A percentile compares a stretch with the other conserved stretches of the same genome.
Evolutionary conservation across 2,329 filamentous ascomycete species (phyloP).

Genomic region (Chrysoporthe deuterocubensis): DNA sequence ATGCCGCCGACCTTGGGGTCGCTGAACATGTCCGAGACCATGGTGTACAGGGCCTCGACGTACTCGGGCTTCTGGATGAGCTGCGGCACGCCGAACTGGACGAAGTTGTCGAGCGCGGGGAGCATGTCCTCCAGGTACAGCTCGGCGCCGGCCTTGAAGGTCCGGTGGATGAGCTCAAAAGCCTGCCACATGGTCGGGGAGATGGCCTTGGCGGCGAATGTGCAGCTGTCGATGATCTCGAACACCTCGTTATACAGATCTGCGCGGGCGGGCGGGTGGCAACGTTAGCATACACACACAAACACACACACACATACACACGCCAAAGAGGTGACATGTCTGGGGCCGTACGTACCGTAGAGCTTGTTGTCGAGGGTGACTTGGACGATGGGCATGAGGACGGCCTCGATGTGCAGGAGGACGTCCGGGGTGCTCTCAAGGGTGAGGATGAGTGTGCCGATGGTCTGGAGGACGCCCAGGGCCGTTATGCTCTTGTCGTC

Average conservation of each 20-base stretch:
- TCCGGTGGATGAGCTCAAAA: slow-evolving; percentile 94
- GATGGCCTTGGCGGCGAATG: slow-evolving; percentile 94
- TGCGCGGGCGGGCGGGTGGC: slow-evolving; percentile 35
- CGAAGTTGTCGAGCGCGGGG: slow-evolving; percentile 95
- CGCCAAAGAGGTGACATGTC: no score
- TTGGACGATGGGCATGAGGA: slow-evolving; percentile 95
- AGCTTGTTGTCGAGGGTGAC: slow-evolving; percentile 98
- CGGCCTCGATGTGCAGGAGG: slow-evolving; percentile 88
- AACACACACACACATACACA: no score
- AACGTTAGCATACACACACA: no score
- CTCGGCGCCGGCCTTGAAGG: slow-evolving; percentile 96
- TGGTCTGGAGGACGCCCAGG: slow-evolving; percentile 93
- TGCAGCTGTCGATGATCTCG: slow-evolving; percentile 99
- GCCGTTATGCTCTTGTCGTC: slow-evolving; percentile 99
- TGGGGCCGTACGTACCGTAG: slow-evolving; percentile 63
- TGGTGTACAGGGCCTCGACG: slow-evolving; percentile 84
- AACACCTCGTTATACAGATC: slow-evolving; percentile 98
- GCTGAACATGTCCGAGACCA: slow-evolving; percentile 94
- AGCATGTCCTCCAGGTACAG: slow-evolving; percentile 99
- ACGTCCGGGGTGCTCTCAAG: slow-evolving; percentile 97
- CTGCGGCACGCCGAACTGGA: slow-evolving; percentile 84
- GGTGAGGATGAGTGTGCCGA: slow-evolving; percentile 94
- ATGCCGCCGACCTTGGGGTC: slow-evolving; percentile 92
- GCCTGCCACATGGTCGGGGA: slow-evolving; percentile 98
- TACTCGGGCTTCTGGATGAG: slow-evolving; percentile 85